Base-by-base conservation (phyloP, 192 early-diverging fungal genomes). In the Borealophlyctis nickersoniae region DNA sequence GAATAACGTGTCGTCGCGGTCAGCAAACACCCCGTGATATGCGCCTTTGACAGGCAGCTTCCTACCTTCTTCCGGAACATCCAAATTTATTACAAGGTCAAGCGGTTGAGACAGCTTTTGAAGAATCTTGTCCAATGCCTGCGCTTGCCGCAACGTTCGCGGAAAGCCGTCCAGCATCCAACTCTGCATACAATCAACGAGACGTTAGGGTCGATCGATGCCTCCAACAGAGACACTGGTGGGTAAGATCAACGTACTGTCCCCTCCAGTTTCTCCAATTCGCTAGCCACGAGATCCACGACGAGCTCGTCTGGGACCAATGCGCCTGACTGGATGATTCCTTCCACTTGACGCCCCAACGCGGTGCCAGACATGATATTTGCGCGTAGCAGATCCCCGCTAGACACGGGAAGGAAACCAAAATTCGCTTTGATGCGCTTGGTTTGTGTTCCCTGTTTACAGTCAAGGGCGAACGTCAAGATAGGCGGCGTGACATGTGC, bases 141-240 rank as follows among this genome's bases (percentile, higher is more conserved):
- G 63, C 2, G 96, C 95, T 75, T 98, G 96, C 2, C 70, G 63
- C 31, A 90, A 74, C 2, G 88, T 94, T 30, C 96, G 81, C 57
- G 96, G 96, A 63, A 94, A 98, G 34, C 80, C 93, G 78, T 95
- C 93, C 34, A 95, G 81, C 28, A 95, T 73, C 89, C 90, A 92
- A 73, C 77, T 79, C 71, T 81, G 66, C 34, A 9, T 22, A 54
- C 16, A 29, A 62, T 23, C 49, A 22, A 55, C 3, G 13, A 52
- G 3, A 32, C 48, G 24, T n/a, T n/a, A n/a, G n/a, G 48, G n/a
- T n/a, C 0, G 2, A 3, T 5, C 58, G 48, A 2, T 26, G 53
- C 53, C 14, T 30, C 22, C 2, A 49, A 1, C 3, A 60, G 3
- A 24, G 52, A 27, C 52, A 16, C 52, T 7, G 24, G n/a, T 54